A percentile compares a stretch with the other conserved stretches of the same genome.
These are phyloP conservation scores for Cutaneotrichosporon cavernicola DNA, from an alignment of 1,284 basidiomycete species.

Conservation along the genomic window DNA sequence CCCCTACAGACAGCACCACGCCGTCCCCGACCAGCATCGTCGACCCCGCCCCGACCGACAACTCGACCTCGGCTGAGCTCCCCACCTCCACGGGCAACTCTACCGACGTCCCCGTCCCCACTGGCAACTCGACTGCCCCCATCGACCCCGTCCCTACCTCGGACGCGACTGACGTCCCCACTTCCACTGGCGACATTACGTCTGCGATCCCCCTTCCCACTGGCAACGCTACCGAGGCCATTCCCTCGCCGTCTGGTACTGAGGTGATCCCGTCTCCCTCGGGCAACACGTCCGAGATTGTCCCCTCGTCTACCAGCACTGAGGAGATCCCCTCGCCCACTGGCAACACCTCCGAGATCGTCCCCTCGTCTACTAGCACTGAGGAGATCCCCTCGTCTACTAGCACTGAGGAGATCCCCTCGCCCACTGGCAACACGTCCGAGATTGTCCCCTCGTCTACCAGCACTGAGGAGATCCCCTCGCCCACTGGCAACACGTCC, in stretches of 20 bases:
- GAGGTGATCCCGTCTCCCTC: background rate
- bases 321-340: slow-evolving; percentile 4
- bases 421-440: slow-evolving; percentile 1
- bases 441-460: too few relatives aligned
- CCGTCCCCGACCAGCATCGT: slow-evolving; percentile 6
- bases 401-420: background rate
- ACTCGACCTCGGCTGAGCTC: slow-evolving; percentile 10
- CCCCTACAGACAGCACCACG: slow-evolving; percentile 6
- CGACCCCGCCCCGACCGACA: slow-evolving; percentile 8
- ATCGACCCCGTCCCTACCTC: slow-evolving; percentile 9
- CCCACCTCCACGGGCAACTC: slow-evolving; percentile 8
- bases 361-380: slow-evolving; percentile 5
- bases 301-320: slow-evolving; percentile 2
- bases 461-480: slow-evolving; percentile 7
- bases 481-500: slow-evolving; percentile 6
- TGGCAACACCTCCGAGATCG: slow-evolving; percentile 10
- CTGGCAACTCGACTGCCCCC: slow-evolving; percentile 15
- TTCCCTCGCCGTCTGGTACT: slow-evolving; percentile 5
- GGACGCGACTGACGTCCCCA: slow-evolving; percentile 12
- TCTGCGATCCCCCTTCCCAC: slow-evolving; percentile 7
- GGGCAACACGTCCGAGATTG: slow-evolving; percentile 9
- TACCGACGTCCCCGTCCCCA: slow-evolving; percentile 1
- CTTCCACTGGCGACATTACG: slow-evolving; percentile 10
- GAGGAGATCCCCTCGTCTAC: slow-evolving; percentile 5
- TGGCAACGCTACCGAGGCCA: slow-evolving; percentile 13